Evolutionary conservation across 495 filamentous ascomycete species (phyloP).

Genomic region (Penicillium cataractarum): DNA sequence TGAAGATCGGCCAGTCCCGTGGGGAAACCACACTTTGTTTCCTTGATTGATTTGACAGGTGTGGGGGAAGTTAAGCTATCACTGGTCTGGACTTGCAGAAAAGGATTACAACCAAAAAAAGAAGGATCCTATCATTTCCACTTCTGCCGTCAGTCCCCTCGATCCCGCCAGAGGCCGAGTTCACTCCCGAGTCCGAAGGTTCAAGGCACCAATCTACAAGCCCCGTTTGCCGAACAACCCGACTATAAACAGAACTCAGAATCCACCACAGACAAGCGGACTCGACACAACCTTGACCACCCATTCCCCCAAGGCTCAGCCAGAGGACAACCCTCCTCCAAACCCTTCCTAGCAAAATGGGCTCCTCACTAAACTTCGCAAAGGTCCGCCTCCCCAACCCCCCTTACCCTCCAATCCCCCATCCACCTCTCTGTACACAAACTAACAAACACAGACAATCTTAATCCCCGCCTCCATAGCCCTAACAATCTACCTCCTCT

Average conservation of each 20-base stretch:
- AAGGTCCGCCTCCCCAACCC: slow-evolving; percentile 28
- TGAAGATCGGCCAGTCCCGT: not conserved
- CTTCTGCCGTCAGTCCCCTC: not conserved
- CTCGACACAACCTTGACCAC: not conserved
- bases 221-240: not conserved
- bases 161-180: not conserved
- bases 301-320: not conserved
- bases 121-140: not conserved
- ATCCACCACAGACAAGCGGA: not conserved
- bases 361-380: slow-evolving; percentile 35
- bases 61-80: not conserved
- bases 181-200: not conserved
- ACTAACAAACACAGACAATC: slow-evolving; percentile 61
- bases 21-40: not conserved
- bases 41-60: not conserved
- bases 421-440: slow-evolving; percentile 1
- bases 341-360: slow-evolving; percentile 32
- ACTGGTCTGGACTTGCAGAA: not conserved
- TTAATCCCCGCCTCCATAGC: slow-evolving; percentile 79
- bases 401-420: slow-evolving; percentile 1
- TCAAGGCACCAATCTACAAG: not conserved
- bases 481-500: slow-evolving; percentile 70
- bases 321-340: not conserved
- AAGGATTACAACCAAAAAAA: not conserved
- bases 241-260: not conserved